Conservation (phyloP, 495 filamentous ascomycete genomes). For the Sphaerosporella brunnea region DNA sequence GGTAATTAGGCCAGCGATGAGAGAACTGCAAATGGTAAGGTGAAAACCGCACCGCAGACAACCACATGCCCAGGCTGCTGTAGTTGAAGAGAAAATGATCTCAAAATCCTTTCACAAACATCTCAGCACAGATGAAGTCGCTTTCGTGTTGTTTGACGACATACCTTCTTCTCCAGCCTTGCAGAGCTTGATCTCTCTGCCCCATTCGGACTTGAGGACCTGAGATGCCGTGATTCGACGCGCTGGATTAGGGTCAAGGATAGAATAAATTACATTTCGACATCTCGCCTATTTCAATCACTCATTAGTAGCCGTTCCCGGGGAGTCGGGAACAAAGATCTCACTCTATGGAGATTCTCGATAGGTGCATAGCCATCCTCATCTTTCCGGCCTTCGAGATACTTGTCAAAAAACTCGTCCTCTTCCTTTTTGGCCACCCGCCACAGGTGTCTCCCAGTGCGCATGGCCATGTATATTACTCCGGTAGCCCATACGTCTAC, state of each 20-base stretch:
- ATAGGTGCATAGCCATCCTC: constrained; percentile 94
- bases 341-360: constrained; percentile 84
- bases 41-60: too few relatives aligned
- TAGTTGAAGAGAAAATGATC: too few relatives aligned
- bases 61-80: too few relatives aligned
- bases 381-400: constrained; percentile 76
- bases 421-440: constrained; percentile 87
- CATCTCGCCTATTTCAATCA: constrained; percentile 59
- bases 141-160: not conserved
- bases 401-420: constrained; percentile 90
- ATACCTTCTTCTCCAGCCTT: constrained; percentile 81
- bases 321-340: constrained; percentile 25
- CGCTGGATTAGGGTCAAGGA: constrained; percentile 82
- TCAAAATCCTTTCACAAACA: not conserved
- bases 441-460: constrained; percentile 91
- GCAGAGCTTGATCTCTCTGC: constrained; percentile 87
- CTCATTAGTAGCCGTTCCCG: not conserved
- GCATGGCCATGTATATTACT: constrained; percentile 99
- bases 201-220: constrained; percentile 96
- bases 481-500: constrained; percentile 97
- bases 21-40: not conserved
- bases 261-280: constrained; percentile 96
- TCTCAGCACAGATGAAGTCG: not conserved
- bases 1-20: not conserved
- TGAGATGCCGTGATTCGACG: constrained; percentile 91